These are phyloP conservation scores for Eucalyptus curtisii DNA, from an alignment of 345 rosid genomes.

Conservation along the genomic window DNA sequence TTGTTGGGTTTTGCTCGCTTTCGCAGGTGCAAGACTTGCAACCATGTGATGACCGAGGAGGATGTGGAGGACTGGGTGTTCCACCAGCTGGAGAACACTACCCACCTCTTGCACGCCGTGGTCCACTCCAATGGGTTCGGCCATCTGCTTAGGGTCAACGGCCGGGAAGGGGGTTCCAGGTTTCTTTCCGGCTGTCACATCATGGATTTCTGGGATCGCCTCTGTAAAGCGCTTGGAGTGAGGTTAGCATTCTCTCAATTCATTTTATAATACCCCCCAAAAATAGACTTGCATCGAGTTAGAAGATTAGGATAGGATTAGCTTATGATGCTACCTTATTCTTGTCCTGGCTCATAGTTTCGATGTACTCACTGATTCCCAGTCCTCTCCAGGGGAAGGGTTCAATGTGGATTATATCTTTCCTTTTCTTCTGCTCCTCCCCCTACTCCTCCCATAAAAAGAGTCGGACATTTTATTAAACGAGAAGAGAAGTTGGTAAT, in stretches of 20 bases:
- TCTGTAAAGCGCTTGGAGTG: conserved; percentile 44
- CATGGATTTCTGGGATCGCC: conserved; percentile 69
- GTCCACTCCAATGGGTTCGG: conserved; percentile 61
- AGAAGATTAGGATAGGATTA: neutral
- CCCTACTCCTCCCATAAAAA: neutral
- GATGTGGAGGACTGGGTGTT: conserved; percentile 54
- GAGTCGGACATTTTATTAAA: neutral
- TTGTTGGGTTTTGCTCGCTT: neutral
- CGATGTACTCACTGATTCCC: neutral
- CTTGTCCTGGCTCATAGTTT: neutral
- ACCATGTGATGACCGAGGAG: conserved; percentile 23
- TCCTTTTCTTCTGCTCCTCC: neutral
- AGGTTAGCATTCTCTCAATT: conserved; percentile 19
- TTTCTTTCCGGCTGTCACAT: conserved; percentile 51
- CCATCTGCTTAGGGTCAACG: conserved; percentile 67
- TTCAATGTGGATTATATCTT: neutral
- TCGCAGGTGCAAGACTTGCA: conserved; percentile 44
- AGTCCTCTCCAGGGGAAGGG: neutral
- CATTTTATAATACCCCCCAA: neutral
- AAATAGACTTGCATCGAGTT: neutral
- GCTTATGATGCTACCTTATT: neutral
- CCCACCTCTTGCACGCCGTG: conserved; percentile 61
- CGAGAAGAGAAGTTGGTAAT: neutral
- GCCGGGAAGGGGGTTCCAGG: conserved; percentile 63
- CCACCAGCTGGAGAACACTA: conserved; percentile 51